Conservation (phyloP, 495 filamentous ascomycete genomes). For the Hamigera avellanea region DNA sequence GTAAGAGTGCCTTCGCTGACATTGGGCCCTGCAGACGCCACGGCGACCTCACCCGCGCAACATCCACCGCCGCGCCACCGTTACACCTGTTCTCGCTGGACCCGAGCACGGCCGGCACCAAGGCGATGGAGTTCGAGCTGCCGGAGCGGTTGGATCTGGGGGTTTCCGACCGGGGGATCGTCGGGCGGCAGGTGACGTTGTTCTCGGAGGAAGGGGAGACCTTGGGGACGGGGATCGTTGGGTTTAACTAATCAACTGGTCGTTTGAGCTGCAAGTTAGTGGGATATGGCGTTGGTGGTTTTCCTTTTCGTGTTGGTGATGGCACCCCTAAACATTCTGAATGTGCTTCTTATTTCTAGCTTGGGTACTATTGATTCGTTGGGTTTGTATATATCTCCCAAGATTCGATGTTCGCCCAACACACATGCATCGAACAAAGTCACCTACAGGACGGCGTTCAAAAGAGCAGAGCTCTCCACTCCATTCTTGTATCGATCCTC, state of each 20-base stretch:
- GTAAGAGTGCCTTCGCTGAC: slow-evolving; percentile 2
- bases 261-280: no score
- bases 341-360: no score
- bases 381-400: no score
- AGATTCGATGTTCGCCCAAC: no score
- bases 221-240: slow-evolving; percentile 28
- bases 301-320: background rate
- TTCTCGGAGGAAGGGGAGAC: slow-evolving; percentile 11
- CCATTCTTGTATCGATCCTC: slow-evolving; percentile 57
- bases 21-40: slow-evolving; percentile 13
- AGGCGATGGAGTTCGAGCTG: slow-evolving; percentile 36
- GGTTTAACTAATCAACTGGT: slow-evolving; percentile 35
- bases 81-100: slow-evolving; percentile 16
- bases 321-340: no score
- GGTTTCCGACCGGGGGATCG: slow-evolving; percentile 29
- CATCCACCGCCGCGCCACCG: slow-evolving; percentile 1
- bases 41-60: slow-evolving; percentile 20
- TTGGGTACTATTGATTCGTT: no score
- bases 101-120: background rate
- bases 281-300: slow-evolving; percentile 35
- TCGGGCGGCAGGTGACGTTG: slow-evolving; percentile 27
- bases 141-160: slow-evolving; percentile 48
- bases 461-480: slow-evolving; percentile 9
- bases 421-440: background rate
- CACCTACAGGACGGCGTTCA: background rate